These are phyloP conservation scores for Euphorbia tirucalli DNA, from an alignment of 345 rosid genomes.

Conservation along the genomic window DNA sequence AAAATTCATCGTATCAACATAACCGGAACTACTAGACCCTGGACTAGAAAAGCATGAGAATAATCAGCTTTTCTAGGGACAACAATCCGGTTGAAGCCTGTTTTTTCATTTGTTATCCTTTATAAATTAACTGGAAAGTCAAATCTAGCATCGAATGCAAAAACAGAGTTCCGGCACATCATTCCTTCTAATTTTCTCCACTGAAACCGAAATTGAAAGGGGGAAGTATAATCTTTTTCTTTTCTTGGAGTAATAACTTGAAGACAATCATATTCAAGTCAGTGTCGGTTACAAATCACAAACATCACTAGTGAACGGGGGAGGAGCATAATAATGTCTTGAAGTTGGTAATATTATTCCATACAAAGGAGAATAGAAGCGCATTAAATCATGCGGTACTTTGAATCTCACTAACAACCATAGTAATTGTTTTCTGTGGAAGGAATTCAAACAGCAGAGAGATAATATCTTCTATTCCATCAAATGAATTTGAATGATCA, in stretches of 20 bases:
- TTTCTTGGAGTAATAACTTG: neutral
- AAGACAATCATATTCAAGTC: too few species aligned
- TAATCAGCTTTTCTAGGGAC: neutral
- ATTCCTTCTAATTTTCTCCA: neutral
- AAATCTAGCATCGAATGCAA: constrained; percentile 3
- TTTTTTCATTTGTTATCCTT: too few species aligned
- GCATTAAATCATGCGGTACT: neutral
- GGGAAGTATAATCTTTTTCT: neutral
- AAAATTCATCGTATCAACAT: constrained; percentile 67
- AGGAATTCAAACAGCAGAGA: neutral
- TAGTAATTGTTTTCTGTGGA: too few species aligned
- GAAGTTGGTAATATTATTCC: neutral
- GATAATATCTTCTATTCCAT: neutral
- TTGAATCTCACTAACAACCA: neutral
- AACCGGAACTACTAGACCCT: constrained; percentile 93
- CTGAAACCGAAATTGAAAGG: neutral
- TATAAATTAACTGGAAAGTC: neutral
- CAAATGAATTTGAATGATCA: neutral
- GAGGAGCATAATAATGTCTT: neutral
- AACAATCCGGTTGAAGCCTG: neutral
- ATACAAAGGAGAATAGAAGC: neutral
- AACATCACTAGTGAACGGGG: neutral
- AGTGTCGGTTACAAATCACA: too few species aligned
- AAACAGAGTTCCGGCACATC: neutral
- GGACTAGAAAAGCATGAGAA: constrained; percentile 6